These are phyloP conservation scores for Globisporangium apiculatum DNA, from an alignment of 352 stramenopile genomes.

Conservation along the genomic window DNA sequence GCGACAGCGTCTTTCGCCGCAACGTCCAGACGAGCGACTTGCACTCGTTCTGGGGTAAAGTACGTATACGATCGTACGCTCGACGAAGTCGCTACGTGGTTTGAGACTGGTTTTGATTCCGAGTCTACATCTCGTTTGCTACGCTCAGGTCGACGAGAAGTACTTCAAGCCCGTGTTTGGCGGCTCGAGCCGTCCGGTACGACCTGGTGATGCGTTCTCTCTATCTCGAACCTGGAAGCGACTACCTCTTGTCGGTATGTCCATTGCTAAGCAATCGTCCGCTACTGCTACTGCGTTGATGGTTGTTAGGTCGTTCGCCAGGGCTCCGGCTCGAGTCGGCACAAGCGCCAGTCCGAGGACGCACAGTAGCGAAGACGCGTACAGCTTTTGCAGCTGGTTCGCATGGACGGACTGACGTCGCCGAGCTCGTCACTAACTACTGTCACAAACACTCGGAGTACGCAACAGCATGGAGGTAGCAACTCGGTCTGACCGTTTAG, in stretches of 20 bases:
- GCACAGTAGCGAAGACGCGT: background rate
- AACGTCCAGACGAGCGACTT: conserved; percentile 24
- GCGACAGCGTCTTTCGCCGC: conserved; percentile 14
- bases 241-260: no score
- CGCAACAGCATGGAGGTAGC: no score
- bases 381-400: no score
- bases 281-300: background rate
- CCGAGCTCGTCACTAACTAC: no score
- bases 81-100: background rate
- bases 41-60: conserved; percentile 62
- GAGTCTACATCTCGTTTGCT: no score
- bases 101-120: background rate
- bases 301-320: conserved; percentile 6
- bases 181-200: conserved; percentile 21
- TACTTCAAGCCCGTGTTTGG: conserved; percentile 70
- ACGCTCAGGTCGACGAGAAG: conserved; percentile 41
- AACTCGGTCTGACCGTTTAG: no score
- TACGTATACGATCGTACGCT: conserved; percentile 12
- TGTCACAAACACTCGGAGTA: no score
- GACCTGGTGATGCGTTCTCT: background rate
- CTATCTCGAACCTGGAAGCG: background rate
- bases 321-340: background rate
- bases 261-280: background rate
- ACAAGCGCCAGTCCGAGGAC: conserved; percentile 3
- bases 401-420: no score